Conservation (phyloP, 305 asterid species). For the Fraxinus angustifolia region DNA sequence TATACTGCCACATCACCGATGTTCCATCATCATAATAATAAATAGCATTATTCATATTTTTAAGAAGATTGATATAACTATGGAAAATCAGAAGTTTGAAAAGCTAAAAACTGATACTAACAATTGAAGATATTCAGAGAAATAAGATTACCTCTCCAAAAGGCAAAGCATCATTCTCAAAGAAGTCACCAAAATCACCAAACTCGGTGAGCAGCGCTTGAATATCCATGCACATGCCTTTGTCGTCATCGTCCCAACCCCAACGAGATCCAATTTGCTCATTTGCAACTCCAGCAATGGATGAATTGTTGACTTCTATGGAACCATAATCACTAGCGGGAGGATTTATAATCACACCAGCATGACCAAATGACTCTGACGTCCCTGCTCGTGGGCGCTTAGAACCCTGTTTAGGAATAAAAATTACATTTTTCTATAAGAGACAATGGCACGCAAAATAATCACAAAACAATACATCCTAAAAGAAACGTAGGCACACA, state of each 20-base stretch:
- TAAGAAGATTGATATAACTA: background rate
- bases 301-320: conserved; percentile 58
- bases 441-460: conserved; percentile 1
- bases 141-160: conserved; percentile 80
- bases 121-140: background rate
- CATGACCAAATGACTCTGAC: conserved; percentile 77
- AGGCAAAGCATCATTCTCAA: conserved; percentile 79
- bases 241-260: conserved; percentile 97
- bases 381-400: conserved; percentile 76
- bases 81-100: conserved; percentile 3
- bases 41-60: background rate
- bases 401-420: conserved; percentile 51
- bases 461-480: background rate
- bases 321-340: conserved; percentile 67
- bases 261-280: conserved; percentile 61
- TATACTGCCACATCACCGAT: background rate
- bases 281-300: conserved; percentile 50
- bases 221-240: conserved; percentile 79
- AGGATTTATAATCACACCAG: conserved; percentile 74
- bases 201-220: conserved; percentile 88
- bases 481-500: conserved; percentile 1
- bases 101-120: background rate
- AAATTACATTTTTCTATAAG: conserved; percentile 2
- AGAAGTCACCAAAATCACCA: conserved; percentile 98
- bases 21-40: background rate